A percentile compares a stretch with the other conserved stretches of the same genome.
Evolutionary conservation across 495 filamentous ascomycete genomes (phyloP).

Genomic region (Aspergillus haitiensis): DNA sequence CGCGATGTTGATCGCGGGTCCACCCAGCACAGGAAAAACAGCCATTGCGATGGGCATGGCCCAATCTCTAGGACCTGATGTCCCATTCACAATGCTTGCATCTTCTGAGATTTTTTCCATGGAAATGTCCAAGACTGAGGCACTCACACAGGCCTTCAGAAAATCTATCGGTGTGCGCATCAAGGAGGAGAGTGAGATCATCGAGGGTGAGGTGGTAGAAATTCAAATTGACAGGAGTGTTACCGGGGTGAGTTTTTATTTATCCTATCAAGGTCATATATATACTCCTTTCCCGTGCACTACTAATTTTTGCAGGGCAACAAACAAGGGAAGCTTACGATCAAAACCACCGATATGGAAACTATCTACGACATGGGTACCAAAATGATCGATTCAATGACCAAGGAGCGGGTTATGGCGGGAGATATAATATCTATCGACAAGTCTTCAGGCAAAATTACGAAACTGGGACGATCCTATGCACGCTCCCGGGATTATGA

Average conservation of each 20-base stretch:
- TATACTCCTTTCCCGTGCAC: not conserved
- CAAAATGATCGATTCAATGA: conserved; percentile 99
- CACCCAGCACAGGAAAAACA: conserved; percentile 97
- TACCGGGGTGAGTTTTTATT: conserved; percentile 63
- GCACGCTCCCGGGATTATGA: conserved; percentile 96
- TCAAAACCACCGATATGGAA: conserved; percentile 99
- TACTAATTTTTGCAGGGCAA: conserved; percentile 57
- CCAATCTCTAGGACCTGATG: conserved; percentile 87
- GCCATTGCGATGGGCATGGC: conserved; percentile 99
- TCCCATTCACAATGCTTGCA: conserved; percentile 93
- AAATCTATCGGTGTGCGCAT: conserved; percentile 96
- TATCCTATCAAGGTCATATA: not conserved
- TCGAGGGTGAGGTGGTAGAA: conserved; percentile 98
- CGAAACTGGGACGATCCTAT: conserved; percentile 90
- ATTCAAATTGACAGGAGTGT: conserved; percentile 98
- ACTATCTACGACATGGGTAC: conserved; percentile 98
- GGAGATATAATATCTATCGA: conserved; percentile 98
- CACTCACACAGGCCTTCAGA: conserved; percentile 94
- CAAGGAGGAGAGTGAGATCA: conserved; percentile 98
- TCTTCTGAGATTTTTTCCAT: conserved; percentile 96
- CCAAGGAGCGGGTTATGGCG: conserved; percentile 96
- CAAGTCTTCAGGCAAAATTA: conserved; percentile 96
- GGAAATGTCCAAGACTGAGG: conserved; percentile 99
- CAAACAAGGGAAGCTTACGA: conserved; percentile 98
- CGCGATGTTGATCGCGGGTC: conserved; percentile 92